phyloP scores from a whole-genome alignment of 257 asterid species.

The Solanum sejunctum region DNA sequence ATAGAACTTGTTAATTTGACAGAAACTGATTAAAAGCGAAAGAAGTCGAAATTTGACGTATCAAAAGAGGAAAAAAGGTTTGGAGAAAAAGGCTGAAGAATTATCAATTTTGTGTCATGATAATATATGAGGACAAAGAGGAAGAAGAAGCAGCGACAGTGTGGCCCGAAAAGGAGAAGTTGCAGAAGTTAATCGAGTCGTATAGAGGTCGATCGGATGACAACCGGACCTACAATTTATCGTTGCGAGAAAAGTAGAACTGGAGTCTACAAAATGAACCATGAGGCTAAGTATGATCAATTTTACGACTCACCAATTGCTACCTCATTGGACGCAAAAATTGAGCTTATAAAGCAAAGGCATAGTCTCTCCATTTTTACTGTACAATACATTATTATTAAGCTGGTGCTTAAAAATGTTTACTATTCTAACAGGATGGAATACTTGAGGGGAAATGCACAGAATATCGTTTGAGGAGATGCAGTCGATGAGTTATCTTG shows the following conservation, averaged over 20 bases:
- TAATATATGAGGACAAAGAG: not conserved
- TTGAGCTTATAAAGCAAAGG: not conserved
- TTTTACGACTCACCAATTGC: not conserved
- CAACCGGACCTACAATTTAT: not conserved
- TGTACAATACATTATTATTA: too few species aligned
- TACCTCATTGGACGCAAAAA: not conserved
- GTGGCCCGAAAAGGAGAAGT: not conserved
- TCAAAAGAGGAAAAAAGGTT: not conserved
- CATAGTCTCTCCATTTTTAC: too few species aligned
- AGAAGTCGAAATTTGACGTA: not conserved
- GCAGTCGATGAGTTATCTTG: not conserved
- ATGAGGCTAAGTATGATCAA: not conserved
- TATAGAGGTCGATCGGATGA: not conserved
- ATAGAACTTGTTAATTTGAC: not conserved
- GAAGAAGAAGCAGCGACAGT: not conserved
- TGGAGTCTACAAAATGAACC: not conserved
- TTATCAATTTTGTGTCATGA: not conserved
- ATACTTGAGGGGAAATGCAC: not conserved
- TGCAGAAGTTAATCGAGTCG: not conserved
- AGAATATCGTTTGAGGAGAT: not conserved
- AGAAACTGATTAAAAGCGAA: not conserved
- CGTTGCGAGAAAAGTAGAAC: not conserved
- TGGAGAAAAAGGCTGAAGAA: not conserved
- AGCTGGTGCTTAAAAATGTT: too few species aligned
- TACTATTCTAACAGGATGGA: not conserved